Conservation (phyloP, 176 grass and related monocot genomes). For the Ensete glaucum region DNA sequence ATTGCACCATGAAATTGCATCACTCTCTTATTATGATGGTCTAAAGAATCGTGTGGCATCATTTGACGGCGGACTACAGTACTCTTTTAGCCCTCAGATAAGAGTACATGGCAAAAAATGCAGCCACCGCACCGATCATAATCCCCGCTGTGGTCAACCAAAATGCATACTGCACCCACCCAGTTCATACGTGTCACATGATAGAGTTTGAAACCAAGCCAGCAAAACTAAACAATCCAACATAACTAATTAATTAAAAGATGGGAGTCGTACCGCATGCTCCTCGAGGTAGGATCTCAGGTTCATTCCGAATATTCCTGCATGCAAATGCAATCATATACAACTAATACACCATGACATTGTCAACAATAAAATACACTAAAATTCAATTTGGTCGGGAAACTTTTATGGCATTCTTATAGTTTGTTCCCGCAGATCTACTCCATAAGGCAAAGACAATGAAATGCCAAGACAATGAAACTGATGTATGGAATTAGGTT, state of each 20-base stretch:
- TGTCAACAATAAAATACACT: not conserved
- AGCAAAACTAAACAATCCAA: not conserved
- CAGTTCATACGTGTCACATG: not conserved
- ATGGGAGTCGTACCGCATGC: constrained; percentile 46
- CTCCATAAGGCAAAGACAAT: no score
- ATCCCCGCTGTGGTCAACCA: constrained; percentile 85
- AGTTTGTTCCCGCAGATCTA: no score
- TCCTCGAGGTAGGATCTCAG: constrained; percentile 77
- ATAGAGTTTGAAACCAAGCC: constrained; percentile 29
- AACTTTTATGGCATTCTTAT: no score
- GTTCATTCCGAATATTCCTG: constrained; percentile 99
- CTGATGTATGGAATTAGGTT: no score
- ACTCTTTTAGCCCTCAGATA: constrained; percentile 82
- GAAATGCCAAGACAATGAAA: no score
- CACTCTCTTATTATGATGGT: no score
- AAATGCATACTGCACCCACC: constrained; percentile 62
- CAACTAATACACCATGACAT: not conserved
- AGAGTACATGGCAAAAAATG: constrained; percentile 68
- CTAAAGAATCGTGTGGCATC: no score
- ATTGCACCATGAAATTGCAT: no score
- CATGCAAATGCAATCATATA: constrained; percentile 20
- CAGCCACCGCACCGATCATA: constrained; percentile 64
- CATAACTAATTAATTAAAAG: not conserved
- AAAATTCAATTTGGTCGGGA: not conserved
- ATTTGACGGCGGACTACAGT: constrained; percentile 26